Percentiles rank a stretch among this genome's conserved stretches.
Evolutionary conservation across 495 filamentous ascomycete genomes (phyloP).

Genomic region (Daldinia loculata): DNA sequence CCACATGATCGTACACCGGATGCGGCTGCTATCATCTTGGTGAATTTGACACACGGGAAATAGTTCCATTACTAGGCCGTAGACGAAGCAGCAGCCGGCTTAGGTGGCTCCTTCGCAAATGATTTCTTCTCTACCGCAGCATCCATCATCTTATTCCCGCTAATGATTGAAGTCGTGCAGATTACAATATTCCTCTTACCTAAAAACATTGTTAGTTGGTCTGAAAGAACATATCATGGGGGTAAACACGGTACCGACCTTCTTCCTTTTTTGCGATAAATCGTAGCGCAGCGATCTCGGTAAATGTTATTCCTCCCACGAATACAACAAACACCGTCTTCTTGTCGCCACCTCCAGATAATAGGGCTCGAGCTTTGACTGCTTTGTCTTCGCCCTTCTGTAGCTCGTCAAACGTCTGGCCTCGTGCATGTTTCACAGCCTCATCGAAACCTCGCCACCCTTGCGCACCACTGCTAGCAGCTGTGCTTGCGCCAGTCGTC

Average conservation of each 20-base stretch:
- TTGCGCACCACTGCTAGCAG: constrained; percentile 67
- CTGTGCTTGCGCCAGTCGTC: constrained; percentile 55
- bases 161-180: constrained; percentile 90
- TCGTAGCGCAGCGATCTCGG: constrained; percentile 92
- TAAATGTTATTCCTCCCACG: constrained; percentile 91
- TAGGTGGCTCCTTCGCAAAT: constrained; percentile 61
- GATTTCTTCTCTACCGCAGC: constrained; percentile 78
- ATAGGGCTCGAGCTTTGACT: constrained; percentile 82
- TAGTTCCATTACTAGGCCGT: constrained; percentile 12
- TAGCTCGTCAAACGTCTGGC: constrained; percentile 87
- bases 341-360: constrained; percentile 75
- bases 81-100: constrained; percentile 13
- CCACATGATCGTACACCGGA: background rate
- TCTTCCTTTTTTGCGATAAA: constrained; percentile 90
- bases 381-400: constrained; percentile 96
- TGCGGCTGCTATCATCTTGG: background rate
- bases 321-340: constrained; percentile 94
- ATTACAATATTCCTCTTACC: constrained; percentile 83
- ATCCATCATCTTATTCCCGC: constrained; percentile 88
- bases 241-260: constrained; percentile 55
- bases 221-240: constrained; percentile 5
- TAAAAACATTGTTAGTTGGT: constrained; percentile 43
- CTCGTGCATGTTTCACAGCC: constrained; percentile 81
- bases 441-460: constrained; percentile 95
- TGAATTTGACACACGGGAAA: background rate